Evolutionary conservation across 164 flowering plant species (phyloP), one percentile per base, ranked within the genome.

Genomic region (Euptelea pleiosperma): DNA sequence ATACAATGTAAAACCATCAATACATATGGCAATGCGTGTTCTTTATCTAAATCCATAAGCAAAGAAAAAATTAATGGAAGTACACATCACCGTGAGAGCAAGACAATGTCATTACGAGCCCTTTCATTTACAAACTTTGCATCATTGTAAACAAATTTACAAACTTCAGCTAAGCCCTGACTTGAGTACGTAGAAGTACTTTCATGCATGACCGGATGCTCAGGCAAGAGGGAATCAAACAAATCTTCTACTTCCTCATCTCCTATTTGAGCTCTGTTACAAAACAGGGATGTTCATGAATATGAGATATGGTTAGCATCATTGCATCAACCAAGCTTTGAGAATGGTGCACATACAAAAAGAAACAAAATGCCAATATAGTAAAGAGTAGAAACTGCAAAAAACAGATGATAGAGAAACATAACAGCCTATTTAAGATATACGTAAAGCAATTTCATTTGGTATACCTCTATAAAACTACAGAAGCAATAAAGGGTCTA

Each of bases 81-180:
- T 47, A 37, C 30, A 52, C 26, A 52, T 64, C 89, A 91, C 98
- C 98, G 92, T 49, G 95, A 89, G 63, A 91, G 96, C 65, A 88
- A 70, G 67, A 89, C 62, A 31, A 91, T 82, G 68, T 88, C 98
- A 68, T 76, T 86, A 15, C 89, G 86, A 58, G 96, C 98, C 73
- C 98, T 80, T 70, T 91, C 98, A 76, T 87, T 88, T n/a, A 91
- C 90, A 73, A 68, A 89, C 68, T 85, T 86, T 4, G 95, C 98
- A 75, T 91, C 98, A 68, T 91, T 91, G 65, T 70, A 63, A 25
- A 79, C 91, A 77, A 66, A 91, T 81, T 69, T 82, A 65, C 86
- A 82, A 52, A 93, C 91, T 52, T 79, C 86, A 55, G 86, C 83
- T 51, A 91, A 78, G 33, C 79, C 98, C 60, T 21, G 73, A 56